Evolutionary conservation across 2,329 filamentous ascomycete genomes (phyloP).

Genomic region (Talaromyces sp.): DNA sequence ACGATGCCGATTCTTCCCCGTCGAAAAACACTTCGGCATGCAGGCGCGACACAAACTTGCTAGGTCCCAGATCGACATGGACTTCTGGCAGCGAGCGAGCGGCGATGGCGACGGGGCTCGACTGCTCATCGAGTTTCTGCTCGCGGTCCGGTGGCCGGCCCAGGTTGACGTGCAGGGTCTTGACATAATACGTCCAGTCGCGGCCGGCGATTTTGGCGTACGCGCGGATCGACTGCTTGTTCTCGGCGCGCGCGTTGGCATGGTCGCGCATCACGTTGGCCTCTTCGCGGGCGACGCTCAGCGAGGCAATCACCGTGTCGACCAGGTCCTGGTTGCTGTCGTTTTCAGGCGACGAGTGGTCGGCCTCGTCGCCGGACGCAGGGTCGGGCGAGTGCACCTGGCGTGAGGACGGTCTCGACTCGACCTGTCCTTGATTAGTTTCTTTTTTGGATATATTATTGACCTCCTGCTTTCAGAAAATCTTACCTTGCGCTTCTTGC

Average conservation of each 20-base stretch:
- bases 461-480: background rate
- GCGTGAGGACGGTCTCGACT: constrained; percentile 23
- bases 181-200: constrained; percentile 49
- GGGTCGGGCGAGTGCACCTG: constrained; percentile 29
- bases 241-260: constrained; percentile 41
- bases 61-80: constrained; percentile 84
- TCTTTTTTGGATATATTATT: too few relatives aligned
- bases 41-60: constrained; percentile 72
- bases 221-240: constrained; percentile 43
- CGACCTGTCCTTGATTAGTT: constrained; percentile 20
- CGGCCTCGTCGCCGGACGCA: constrained; percentile 33
- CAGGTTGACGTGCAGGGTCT: constrained; percentile 44
- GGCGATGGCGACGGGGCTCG: constrained; percentile 41
- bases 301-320: constrained; percentile 43
- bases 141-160: constrained; percentile 45
- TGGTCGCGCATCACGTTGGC: constrained; percentile 40
- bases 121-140: constrained; percentile 37
- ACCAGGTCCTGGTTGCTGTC: constrained; percentile 41
- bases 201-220: constrained; percentile 48
- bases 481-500: constrained; percentile 46
- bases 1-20: constrained; percentile 57
- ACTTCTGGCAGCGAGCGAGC: constrained; percentile 48
- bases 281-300: constrained; percentile 39
- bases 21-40: constrained; percentile 73
- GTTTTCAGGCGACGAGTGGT: constrained; percentile 37